Evolutionary conservation across 2,329 filamentous ascomycete genomes (phyloP).

Genomic region (Nemania sp.): DNA sequence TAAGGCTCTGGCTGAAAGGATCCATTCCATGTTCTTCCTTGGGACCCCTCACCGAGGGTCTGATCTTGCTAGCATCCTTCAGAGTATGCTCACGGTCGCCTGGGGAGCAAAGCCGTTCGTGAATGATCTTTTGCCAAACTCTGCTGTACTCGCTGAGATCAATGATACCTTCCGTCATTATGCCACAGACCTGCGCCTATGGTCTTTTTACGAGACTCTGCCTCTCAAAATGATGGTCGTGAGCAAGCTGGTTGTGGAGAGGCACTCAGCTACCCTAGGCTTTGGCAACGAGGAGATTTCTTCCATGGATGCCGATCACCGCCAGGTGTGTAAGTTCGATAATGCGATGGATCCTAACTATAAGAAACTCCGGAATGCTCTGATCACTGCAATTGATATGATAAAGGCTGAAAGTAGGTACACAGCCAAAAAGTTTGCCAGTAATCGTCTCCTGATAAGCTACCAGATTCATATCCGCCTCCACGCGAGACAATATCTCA

Average conservation of each 20-base stretch:
- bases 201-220: slow-evolving; percentile 53
- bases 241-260: slow-evolving; percentile 43
- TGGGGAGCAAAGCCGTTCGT: slow-evolving; percentile 45
- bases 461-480: slow-evolving; percentile 5
- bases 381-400: slow-evolving; percentile 37
- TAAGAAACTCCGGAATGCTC: slow-evolving; percentile 39
- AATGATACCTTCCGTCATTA: slow-evolving; percentile 52
- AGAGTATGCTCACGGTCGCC: slow-evolving; percentile 44
- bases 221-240: slow-evolving; percentile 34
- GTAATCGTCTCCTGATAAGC: slow-evolving; percentile 15
- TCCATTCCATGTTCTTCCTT: slow-evolving; percentile 46
- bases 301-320: slow-evolving; percentile 43
- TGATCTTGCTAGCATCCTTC: slow-evolving; percentile 44
- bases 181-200: slow-evolving; percentile 43
- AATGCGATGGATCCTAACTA: slow-evolving; percentile 41
- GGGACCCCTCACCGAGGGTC: slow-evolving; percentile 49
- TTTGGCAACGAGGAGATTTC: slow-evolving; percentile 38
- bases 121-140: slow-evolving; percentile 44
- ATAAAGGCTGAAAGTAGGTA: slow-evolving; percentile 24
- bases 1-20: slow-evolving; percentile 35
- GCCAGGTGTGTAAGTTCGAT: slow-evolving; percentile 44
- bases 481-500: slow-evolving; percentile 19
- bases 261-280: slow-evolving; percentile 32
- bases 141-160: slow-evolving; percentile 43
- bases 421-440: slow-evolving; percentile 11